Base-by-base conservation (phyloP, 441 rosid genomes). In the Lepidium campestre region DNA sequence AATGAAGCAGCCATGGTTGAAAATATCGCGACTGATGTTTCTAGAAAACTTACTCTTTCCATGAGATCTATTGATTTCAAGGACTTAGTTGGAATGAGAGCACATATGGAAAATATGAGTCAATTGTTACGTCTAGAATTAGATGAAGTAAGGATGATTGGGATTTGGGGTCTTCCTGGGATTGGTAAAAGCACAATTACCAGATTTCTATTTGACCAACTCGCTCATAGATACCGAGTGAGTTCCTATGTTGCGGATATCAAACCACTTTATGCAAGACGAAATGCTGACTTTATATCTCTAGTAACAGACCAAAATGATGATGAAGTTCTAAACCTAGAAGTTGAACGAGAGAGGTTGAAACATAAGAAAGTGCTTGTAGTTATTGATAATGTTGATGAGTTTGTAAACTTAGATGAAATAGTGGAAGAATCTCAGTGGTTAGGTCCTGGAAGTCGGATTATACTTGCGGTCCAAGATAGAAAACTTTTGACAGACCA, bases 331-430 rank as follows among this genome's bases (percentile, higher is more conserved):
- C 15, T 31, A 0, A 12, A 60, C 40, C n/a, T 41, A 3, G 36
- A 32, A 19, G 37, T 29, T 17, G 69, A 18, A 13, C 12, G 35
- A 10, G 60, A 78, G 31, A 70, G 75, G 67, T 29, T 75, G 15
- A 22, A 42, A 12, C 23, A 10, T 23, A 67, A 15, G 52, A 61
- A 57, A 53, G 58, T 57, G 34, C 49, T 55, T 34, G 59, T 54
- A 0, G 59, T 54, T 32, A 61, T 81, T 10, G 78, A 79, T 49
- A 80, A 75, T 1, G 73, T 75, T 10, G 37, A 70, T 1, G 8
- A 54, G 25, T n/a, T 7, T 2, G 36, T 52, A 4, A 70, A 73
- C 2, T 5, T 80, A 44, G 42, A 54, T 54, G 59, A 54, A 34
- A 8, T 34, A 34, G 6, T 54, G 3, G 22, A 55, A 35, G 42